phyloP scores from a whole-genome alignment of 2,329 filamentous ascomycete genomes.

The Myriosclerotinia curreyana region DNA sequence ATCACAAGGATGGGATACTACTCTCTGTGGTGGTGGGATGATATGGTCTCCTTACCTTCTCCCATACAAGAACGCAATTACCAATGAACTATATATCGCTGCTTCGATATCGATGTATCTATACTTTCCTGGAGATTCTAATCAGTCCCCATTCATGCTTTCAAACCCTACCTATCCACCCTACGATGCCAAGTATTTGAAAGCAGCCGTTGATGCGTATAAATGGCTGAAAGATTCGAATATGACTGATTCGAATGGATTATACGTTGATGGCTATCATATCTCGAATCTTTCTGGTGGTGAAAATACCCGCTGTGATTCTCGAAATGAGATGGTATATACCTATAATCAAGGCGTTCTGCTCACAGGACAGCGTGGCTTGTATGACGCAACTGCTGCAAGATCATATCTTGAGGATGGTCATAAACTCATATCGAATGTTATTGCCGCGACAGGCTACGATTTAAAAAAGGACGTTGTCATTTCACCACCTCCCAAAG shows the following conservation, averaged over 20 bases:
- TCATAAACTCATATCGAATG: conserved; percentile 69
- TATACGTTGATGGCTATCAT: conserved; percentile 88
- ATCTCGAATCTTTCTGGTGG: conserved; percentile 63
- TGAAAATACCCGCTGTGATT: conserved; percentile 70
- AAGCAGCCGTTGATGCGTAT: conserved; percentile 74
- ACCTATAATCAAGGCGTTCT: conserved; percentile 95
- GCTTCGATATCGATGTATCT: conserved; percentile 88
- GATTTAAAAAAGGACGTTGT: conserved; percentile 41
- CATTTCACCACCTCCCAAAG: conserved; percentile 13
- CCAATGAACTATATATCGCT: conserved; percentile 84
- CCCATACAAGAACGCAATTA: conserved; percentile 96
- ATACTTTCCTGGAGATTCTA: conserved; percentile 77
- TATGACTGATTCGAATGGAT: conserved; percentile 72
- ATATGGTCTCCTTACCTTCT: conserved; percentile 77
- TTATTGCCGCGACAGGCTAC: conserved; percentile 79
- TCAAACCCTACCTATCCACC: conserved; percentile 36
- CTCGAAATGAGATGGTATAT: conserved; percentile 83
- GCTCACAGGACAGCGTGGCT: conserved; percentile 73
- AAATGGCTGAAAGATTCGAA: conserved; percentile 74
- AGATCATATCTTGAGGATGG: conserved; percentile 71
- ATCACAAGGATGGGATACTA: conserved; percentile 74
- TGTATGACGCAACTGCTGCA: conserved; percentile 78
- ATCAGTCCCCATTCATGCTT: conserved; percentile 61
- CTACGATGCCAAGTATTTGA: conserved; percentile 61
- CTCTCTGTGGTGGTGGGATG: conserved; percentile 83